phyloP scores from a whole-genome alignment of 306 rosid genomes.

The Amphicarpaea edgeworthii region DNA sequence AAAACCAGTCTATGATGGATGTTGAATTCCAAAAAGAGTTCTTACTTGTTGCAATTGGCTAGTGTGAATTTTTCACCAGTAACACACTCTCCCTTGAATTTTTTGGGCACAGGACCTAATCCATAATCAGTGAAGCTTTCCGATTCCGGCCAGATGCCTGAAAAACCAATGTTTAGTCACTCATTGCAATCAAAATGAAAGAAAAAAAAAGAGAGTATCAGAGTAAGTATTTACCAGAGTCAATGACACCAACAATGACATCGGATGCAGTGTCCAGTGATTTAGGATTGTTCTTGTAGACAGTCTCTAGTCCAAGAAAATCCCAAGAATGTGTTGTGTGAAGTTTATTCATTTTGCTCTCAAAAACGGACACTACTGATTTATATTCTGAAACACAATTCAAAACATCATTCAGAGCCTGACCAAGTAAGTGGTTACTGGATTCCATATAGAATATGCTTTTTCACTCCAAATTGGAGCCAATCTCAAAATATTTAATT shows the following conservation, averaged over 20 bases:
- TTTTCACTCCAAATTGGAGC: neutral
- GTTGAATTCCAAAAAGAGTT: constrained; percentile 24
- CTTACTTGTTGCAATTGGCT: constrained; percentile 77
- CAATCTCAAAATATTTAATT: constrained; percentile 1
- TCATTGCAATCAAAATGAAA: constrained; percentile 1
- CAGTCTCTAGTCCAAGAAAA: constrained; percentile 61
- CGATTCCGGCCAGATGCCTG: constrained; percentile 84
- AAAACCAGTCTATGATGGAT: constrained; percentile 3
- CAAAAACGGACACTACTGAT: constrained; percentile 64
- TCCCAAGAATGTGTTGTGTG: constrained; percentile 80
- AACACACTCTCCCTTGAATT: constrained; percentile 73
- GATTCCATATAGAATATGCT: neutral
- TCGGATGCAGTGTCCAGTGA: constrained; percentile 51
- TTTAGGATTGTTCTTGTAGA: constrained; percentile 39
- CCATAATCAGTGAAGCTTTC: constrained; percentile 74
- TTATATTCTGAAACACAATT: constrained; percentile 56
- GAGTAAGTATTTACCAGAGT: constrained; percentile 58
- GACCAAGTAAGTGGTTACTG: constrained; percentile 1
- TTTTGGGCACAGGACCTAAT: constrained; percentile 68
- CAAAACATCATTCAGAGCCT: constrained; percentile 27
- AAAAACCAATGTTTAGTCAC: constrained; percentile 32
- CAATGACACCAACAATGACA: constrained; percentile 73
- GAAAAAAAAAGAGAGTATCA: neutral
- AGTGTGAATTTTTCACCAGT: constrained; percentile 66
- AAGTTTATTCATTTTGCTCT: constrained; percentile 67